Conservation (phyloP, 129 eudicot genomes). For the Escallonia rubra region DNA sequence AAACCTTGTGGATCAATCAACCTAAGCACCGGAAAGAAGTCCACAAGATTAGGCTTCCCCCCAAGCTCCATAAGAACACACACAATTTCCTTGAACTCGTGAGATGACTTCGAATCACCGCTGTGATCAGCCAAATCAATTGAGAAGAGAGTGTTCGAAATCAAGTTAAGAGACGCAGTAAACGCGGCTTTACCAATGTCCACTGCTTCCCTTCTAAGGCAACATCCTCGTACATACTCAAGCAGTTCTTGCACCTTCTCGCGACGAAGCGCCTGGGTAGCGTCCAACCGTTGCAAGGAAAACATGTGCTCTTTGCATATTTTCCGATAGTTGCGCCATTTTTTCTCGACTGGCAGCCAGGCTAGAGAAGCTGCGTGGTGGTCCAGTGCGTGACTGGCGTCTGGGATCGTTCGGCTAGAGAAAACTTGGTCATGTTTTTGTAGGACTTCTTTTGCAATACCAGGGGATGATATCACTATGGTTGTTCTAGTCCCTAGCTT, state of each 20-base stretch:
- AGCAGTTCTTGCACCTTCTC: slow-evolving; percentile 3
- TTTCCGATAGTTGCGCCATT: no score
- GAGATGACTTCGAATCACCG: slow-evolving; percentile 15
- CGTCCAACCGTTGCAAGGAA: no score
- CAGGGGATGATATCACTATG: not conserved
- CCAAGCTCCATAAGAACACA: slow-evolving; percentile 11
- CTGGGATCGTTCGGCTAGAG: not conserved
- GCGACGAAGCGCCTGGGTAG: no score
- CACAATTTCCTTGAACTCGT: slow-evolving; percentile 30
- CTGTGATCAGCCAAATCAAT: slow-evolving; percentile 20
- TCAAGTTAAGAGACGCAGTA: slow-evolving; percentile 34
- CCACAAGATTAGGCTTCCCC: slow-evolving; percentile 36
- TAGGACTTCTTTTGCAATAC: not conserved
- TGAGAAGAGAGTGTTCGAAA: slow-evolving; percentile 46
- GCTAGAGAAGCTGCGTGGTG: not conserved
- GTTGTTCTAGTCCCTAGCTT: not conserved
- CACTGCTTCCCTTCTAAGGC: slow-evolving; percentile 9
- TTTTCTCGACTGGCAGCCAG: no score
- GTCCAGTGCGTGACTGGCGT: not conserved
- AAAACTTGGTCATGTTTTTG: not conserved
- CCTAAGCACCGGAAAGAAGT: slow-evolving; percentile 35
- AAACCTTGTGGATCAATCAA: slow-evolving; percentile 33
- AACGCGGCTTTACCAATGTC: slow-evolving; percentile 25
- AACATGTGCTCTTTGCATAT: no score
- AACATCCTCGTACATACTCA: slow-evolving; percentile 3